These are phyloP conservation scores for Aureobasidium lini DNA, from an alignment of 2,329 filamentous ascomycete genomes.

Conservation along the genomic window DNA sequence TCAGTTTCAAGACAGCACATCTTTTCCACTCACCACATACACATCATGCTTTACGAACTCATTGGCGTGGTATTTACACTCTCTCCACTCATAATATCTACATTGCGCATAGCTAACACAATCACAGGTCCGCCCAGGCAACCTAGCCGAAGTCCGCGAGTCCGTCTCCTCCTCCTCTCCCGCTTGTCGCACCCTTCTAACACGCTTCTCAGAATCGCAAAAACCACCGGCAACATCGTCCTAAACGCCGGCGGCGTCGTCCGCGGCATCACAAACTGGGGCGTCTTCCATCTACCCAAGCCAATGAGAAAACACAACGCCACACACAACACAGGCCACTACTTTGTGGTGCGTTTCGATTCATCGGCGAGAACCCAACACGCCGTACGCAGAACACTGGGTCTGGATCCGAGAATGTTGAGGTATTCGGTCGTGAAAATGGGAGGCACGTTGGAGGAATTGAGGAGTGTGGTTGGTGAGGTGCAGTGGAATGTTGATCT, in stretches of 20 bases:
- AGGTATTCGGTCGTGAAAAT: conserved; percentile 81
- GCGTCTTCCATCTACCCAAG: conserved; percentile 77
- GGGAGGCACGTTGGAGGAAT: conserved; percentile 57
- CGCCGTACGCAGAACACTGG: conserved; percentile 65
- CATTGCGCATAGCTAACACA: conserved; percentile 19
- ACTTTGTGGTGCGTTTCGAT: conserved; percentile 98
- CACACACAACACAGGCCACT: conserved; percentile 77
- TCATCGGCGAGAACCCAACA: conserved; percentile 65
- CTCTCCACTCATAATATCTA: not conserved
- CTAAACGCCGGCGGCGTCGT: conserved; percentile 81
- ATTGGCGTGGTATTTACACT: conserved; percentile 71
- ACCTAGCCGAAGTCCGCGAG: conserved; percentile 89
- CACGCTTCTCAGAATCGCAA: conserved; percentile 62
- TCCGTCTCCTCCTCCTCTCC: conserved; percentile 41
- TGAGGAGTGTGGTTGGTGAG: conserved; percentile 50
- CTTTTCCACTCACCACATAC: not conserved
- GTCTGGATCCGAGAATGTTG: conserved; percentile 84
- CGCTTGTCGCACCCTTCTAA: conserved; percentile 13
- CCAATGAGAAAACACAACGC: conserved; percentile 74
- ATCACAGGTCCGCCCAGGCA: conserved; percentile 78
- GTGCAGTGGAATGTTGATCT: conserved; percentile 39
- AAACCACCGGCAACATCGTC: conserved; percentile 73
- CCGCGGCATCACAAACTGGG: conserved; percentile 92
- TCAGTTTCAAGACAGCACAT: not conserved
- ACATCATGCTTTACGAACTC: conserved; percentile 86